phyloP scores from a whole-genome alignment of 2,329 filamentous ascomycete species.

The Fusarium gaditjirri region DNA sequence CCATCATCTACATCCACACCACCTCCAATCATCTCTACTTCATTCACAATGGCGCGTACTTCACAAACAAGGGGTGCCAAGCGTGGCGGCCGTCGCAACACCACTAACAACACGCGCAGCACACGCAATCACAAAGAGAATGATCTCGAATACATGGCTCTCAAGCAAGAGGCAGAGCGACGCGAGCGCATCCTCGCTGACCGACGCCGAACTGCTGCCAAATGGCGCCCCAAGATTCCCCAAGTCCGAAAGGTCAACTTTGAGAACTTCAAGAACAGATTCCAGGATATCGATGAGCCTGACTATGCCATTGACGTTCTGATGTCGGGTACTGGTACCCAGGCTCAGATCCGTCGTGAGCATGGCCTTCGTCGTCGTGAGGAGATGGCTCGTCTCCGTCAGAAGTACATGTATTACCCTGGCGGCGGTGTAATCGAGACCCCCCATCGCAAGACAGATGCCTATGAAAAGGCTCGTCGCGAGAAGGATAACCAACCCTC shows the following conservation, averaged over 20 bases:
- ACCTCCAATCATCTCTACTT: neutral
- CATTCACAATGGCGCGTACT: slow-evolving; percentile 32
- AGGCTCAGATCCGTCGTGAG: slow-evolving; percentile 54
- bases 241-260: slow-evolving; percentile 55
- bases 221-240: slow-evolving; percentile 55
- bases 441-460: slow-evolving; percentile 13
- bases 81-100: slow-evolving; percentile 20
- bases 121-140: slow-evolving; percentile 40
- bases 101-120: neutral
- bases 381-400: slow-evolving; percentile 49
- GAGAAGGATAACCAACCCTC: slow-evolving; percentile 41
- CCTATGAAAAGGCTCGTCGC: slow-evolving; percentile 33
- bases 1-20: neutral
- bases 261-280: slow-evolving; percentile 57
- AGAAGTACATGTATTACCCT: slow-evolving; percentile 43
- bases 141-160: slow-evolving; percentile 45
- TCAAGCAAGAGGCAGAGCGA: slow-evolving; percentile 51
- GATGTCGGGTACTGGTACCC: slow-evolving; percentile 48
- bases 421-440: neutral
- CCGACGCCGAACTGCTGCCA: slow-evolving; percentile 49
- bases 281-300: slow-evolving; percentile 48
- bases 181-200: slow-evolving; percentile 52
- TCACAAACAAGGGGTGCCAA: neutral
- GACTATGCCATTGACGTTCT: slow-evolving; percentile 56
- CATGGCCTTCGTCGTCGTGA: slow-evolving; percentile 51